Percentiles rank a stretch among this genome's conserved stretches.
phyloP scores from a whole-genome alignment of 2,329 filamentous ascomycete genomes.

The Knoxdaviesia capensis region DNA sequence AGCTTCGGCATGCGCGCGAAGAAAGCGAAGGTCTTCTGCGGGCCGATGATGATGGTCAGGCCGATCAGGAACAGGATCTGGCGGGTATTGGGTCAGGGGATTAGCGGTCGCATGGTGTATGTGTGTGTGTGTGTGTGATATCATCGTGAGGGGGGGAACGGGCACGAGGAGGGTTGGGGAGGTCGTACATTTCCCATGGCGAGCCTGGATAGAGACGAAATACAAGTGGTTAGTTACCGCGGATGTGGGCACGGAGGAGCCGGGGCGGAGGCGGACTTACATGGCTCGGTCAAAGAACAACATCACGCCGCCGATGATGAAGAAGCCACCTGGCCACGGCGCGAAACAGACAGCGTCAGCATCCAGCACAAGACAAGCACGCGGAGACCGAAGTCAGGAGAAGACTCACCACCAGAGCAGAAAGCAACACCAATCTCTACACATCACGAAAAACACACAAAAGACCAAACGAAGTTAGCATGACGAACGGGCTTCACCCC shows the following conservation, averaged over 20 bases:
- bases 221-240: not conserved
- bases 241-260: not conserved
- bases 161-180: constrained; percentile 3
- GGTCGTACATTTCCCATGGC: constrained; percentile 86
- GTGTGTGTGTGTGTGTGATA: not conserved
- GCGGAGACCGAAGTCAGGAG: too few species aligned
- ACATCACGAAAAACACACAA: not conserved
- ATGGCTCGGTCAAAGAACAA: constrained; percentile 97
- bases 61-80: constrained; percentile 96
- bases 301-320: constrained; percentile 82
- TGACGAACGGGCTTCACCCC: not conserved
- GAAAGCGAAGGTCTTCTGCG: constrained; percentile 79
- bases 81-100: constrained; percentile 2
- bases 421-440: constrained; percentile 92
- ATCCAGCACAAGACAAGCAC: too few species aligned
- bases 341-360: not conserved
- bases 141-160: constrained; percentile 1
- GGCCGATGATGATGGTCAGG: constrained; percentile 85
- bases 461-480: constrained; percentile 7
- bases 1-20: constrained; percentile 87
- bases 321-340: constrained; percentile 55
- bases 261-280: constrained; percentile 26
- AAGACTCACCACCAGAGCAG: constrained; percentile 78
- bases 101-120: constrained; percentile 3
- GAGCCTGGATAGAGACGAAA: constrained; percentile 33